Conservation (phyloP, 2,329 filamentous ascomycete species). For the Aspergillus felis region DNA sequence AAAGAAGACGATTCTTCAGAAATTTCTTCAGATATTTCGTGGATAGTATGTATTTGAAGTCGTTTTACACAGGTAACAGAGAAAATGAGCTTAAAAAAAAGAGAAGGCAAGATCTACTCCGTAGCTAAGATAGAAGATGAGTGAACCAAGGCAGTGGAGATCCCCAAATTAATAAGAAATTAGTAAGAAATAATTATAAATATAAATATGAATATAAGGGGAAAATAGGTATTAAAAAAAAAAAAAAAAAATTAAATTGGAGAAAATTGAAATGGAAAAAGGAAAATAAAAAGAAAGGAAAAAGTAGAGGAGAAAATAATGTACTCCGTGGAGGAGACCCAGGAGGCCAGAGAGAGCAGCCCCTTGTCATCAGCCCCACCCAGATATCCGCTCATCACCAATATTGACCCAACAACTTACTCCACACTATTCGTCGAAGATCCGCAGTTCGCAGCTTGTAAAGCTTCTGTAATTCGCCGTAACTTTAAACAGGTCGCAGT, state of each 20-base stretch:
- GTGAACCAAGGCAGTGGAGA: background rate
- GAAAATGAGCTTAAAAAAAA: background rate
- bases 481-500: slow-evolving; percentile 22
- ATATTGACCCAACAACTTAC: slow-evolving; percentile 22
- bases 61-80: background rate
- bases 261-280: background rate
- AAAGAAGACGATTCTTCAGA: background rate
- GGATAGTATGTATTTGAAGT: background rate
- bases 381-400: slow-evolving; percentile 22
- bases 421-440: slow-evolving; percentile 24
- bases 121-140: background rate
- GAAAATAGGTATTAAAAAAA: too few relatives aligned
- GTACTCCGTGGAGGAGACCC: background rate
- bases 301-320: background rate
- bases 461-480: slow-evolving; percentile 29
- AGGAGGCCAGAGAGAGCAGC: slow-evolving; percentile 14
- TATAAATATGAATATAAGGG: background rate
- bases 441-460: slow-evolving; percentile 29
- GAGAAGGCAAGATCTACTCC: background rate
- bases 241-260: background rate
- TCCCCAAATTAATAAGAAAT: too few relatives aligned
- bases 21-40: too few relatives aligned
- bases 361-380: slow-evolving; percentile 22
- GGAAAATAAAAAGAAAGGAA: background rate
- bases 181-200: background rate